Base-by-base conservation (phyloP, 108 stramenopile species). In the Nannochloropsis gaditana region DNA sequence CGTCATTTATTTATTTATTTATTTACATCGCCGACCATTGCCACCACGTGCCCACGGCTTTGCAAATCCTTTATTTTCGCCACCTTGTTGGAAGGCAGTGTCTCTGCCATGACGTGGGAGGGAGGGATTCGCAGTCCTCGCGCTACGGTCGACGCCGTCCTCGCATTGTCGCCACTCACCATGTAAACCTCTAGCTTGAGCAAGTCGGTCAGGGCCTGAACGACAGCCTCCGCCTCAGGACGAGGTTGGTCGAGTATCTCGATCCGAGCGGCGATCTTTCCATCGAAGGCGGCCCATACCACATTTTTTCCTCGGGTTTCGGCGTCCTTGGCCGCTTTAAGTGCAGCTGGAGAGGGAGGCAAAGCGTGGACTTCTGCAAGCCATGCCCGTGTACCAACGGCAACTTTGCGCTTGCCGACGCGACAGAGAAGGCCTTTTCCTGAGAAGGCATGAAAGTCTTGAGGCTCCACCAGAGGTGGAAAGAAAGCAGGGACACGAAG, bases 1-100 rank as follows among this genome's bases (percentile, higher is more conserved):
- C 89, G 88, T 99, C 99, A 86, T 99, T 99, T 81, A 99, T 94
- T 3, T 97, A n/a, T n/a, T n/a, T n/a, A n/a, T n/a, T n/a, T n/a
- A n/a, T n/a, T n/a, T n/a, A n/a, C 99, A 86, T 99, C 99, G n/a
- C 97, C 99, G 2, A 99, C 96, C 90, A 98, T 93, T 9, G 86
- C 88, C 43, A 89, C 86, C 21, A 21, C 17, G 85, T 97, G 92
- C 21, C 94, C 95, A 10, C 47, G 47, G 47, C 47, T 50, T 15
- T 50, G 47, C 47, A 50, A 50, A 10, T 50, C 47, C 47, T 50
- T 50, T 0, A 83, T 81, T 82, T 83, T 86, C 2, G 81, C 73
- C 15, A 81, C 82, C 79, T 99, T 99, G 21, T 90, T 91, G 9
- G 88, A 91, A 1, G 98, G 98, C 19, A 97, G 90, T 5, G 93